phyloP scores from a whole-genome alignment of 108 stramenopile genomes.

The Fragilaria crotonensis region DNA sequence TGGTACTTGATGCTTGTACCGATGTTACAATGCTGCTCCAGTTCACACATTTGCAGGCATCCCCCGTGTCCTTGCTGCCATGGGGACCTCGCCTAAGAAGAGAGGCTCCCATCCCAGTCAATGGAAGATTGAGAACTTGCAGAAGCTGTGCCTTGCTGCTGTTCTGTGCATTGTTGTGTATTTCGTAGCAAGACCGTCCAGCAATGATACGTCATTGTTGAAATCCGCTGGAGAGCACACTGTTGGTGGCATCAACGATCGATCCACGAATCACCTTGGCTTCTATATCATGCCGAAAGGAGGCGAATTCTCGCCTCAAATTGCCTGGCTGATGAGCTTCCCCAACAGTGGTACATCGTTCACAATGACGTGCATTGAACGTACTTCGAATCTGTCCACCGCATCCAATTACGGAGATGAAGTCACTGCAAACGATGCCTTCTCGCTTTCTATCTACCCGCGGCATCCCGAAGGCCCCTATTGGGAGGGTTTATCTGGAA shows the following conservation, averaged over 20 bases:
- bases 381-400: constrained; percentile 16
- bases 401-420: constrained; percentile 29
- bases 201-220: background rate
- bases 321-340: constrained; percentile 51
- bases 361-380: constrained; percentile 24
- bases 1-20: too few species aligned
- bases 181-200: background rate
- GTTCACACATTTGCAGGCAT: too few species aligned
- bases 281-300: background rate
- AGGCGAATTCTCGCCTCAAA: constrained; percentile 3
- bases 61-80: too few species aligned
- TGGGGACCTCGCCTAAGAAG: background rate
- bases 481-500: constrained; percentile 31
- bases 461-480: constrained; percentile 39
- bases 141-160: background rate
- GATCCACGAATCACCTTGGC: background rate
- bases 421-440: constrained; percentile 7
- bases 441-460: constrained; percentile 21
- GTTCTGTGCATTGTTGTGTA: background rate
- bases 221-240: background rate
- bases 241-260: background rate
- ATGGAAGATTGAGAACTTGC: background rate
- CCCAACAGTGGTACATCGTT: constrained; percentile 44
- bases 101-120: background rate
- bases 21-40: too few species aligned